Percentiles rank a stretch among this genome's conserved stretches.
phyloP scores from a whole-genome alignment of 768 basidiomycete species.

The Boletus reticuloceps region DNA sequence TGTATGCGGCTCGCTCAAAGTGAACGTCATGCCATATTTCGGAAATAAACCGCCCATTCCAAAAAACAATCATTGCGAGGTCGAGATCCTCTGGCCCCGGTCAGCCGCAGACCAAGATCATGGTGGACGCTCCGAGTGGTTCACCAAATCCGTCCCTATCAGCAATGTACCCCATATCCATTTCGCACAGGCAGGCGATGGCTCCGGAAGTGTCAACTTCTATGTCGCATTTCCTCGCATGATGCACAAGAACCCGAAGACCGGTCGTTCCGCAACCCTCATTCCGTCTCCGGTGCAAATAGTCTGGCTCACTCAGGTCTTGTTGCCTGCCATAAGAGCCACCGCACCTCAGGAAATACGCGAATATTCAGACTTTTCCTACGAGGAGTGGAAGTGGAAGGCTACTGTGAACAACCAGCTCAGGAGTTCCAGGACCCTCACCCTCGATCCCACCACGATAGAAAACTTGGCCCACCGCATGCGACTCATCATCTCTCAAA shows the following conservation, averaged over 20 bases:
- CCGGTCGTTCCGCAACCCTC: too few species aligned
- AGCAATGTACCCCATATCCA: too few species aligned
- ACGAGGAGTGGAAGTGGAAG: too few species aligned
- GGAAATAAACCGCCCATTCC: neutral
- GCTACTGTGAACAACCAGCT: neutral
- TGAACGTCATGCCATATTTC: slow-evolving; percentile 2
- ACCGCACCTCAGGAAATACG: too few species aligned
- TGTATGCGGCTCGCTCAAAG: neutral
- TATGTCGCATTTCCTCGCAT: too few species aligned
- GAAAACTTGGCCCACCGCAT: neutral
- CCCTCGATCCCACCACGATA: neutral
- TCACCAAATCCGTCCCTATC: neutral
- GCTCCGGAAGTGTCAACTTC: too few species aligned
- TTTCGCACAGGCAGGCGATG: too few species aligned
- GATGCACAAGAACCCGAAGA: too few species aligned
- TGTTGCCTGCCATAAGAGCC: too few species aligned
- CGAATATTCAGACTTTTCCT: too few species aligned
- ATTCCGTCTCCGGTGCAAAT: too few species aligned
- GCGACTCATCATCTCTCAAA: neutral
- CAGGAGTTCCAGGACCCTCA: slow-evolving; percentile 1
- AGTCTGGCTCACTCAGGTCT: too few species aligned
- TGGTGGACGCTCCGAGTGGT: neutral
- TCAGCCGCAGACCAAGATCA: neutral
- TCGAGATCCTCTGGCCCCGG: slow-evolving; percentile 3
- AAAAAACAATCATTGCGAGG: slow-evolving; percentile 2